A percentile compares a stretch with the other conserved stretches of the same genome.
Conservation (phyloP, 2,329 filamentous ascomycete genomes). For the Trichocomaceae sp. region DNA sequence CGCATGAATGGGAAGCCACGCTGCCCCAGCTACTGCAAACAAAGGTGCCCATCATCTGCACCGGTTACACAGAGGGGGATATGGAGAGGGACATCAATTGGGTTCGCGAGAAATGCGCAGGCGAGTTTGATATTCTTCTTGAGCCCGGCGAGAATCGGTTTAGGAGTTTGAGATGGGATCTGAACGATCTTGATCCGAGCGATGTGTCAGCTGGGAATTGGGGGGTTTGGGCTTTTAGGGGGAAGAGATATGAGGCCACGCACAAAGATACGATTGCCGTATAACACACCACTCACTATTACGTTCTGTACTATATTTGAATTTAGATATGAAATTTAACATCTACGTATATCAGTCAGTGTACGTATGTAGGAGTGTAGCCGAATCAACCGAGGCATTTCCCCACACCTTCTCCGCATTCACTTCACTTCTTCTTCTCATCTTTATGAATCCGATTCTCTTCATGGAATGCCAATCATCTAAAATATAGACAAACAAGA, state of each 20-base stretch:
- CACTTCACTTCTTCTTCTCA: too few species aligned
- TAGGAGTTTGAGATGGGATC: slow-evolving; percentile 88
- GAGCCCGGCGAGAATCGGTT: slow-evolving; percentile 92
- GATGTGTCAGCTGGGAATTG: slow-evolving; percentile 95
- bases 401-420: slow-evolving; percentile 3
- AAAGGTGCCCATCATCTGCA: slow-evolving; percentile 88
- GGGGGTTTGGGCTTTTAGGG: slow-evolving; percentile 94
- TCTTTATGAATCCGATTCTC: too few species aligned
- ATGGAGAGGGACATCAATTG: slow-evolving; percentile 89
- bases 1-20: slow-evolving; percentile 90
- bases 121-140: slow-evolving; percentile 87
- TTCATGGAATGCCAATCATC: not conserved
- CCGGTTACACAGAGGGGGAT: slow-evolving; percentile 92
- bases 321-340: not conserved
- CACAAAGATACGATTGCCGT: slow-evolving; percentile 19
- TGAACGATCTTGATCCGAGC: slow-evolving; percentile 91
- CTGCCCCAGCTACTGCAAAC: slow-evolving; percentile 86
- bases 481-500: not conserved
- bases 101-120: slow-evolving; percentile 75
- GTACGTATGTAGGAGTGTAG: not conserved
- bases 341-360: not conserved
- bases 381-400: slow-evolving; percentile 10
- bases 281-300: not conserved
- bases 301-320: slow-evolving; percentile 1
- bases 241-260: slow-evolving; percentile 59